These are phyloP conservation scores for Apiospora rasikravindrae DNA, from an alignment of 2,329 filamentous ascomycete species.

Conservation along the genomic window DNA sequence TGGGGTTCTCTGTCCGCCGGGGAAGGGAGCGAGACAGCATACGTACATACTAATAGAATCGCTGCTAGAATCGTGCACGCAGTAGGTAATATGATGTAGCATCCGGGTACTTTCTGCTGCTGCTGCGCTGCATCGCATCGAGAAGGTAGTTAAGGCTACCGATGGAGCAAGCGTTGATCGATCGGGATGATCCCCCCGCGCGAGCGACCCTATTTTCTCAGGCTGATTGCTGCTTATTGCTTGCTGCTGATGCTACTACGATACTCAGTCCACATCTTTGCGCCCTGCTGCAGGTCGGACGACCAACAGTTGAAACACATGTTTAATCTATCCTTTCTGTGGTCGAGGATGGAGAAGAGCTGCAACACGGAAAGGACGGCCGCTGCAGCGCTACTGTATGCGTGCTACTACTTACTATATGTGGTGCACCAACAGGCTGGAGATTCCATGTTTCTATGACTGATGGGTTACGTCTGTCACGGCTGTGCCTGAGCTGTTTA, in stretches of 20 bases:
- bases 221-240: neutral
- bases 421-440: neutral
- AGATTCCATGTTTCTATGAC: neutral
- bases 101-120: neutral
- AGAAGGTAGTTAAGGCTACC: neutral
- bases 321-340: neutral
- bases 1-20: neutral
- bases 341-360: neutral
- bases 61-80: neutral
- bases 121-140: neutral
- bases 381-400: constrained; percentile 14
- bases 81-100: neutral
- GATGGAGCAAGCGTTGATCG: neutral
- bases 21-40: neutral
- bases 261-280: neutral
- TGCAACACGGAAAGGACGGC: constrained; percentile 13
- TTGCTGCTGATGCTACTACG: neutral
- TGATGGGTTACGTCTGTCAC: neutral
- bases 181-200: constrained; percentile 1
- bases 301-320: constrained; percentile 10
- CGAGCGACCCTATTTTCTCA: neutral
- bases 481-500: constrained; percentile 3
- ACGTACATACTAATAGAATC: neutral
- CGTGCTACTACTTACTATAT: neutral
- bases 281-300: constrained; percentile 9